Base-by-base conservation (phyloP, 345 rosid species). In the Schrenkiella parvula region DNA sequence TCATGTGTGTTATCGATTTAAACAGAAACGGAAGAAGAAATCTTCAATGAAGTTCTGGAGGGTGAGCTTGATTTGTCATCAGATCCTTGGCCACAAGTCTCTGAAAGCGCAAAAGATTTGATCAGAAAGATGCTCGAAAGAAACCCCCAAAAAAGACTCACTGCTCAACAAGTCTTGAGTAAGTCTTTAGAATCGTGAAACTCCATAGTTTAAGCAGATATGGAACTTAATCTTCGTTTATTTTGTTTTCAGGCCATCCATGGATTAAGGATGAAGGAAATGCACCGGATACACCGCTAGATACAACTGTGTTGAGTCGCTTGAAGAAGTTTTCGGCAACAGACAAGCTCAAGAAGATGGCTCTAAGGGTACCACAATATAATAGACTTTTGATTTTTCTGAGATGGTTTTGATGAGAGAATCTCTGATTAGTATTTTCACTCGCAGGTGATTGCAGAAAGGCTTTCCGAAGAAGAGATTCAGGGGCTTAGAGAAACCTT, bases 201-300 rank as follows among this genome's bases (percentile, higher is more conserved):
- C 46, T 58, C 21, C 25, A 39, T 8, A 34, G 15, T 42, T 53
- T 8, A 18, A 56, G 29, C 3, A 57, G 34, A n/a, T 38, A n/a
- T 64, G 51, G 4, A 66, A 28, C 46, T 57, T 48, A 48, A 12
- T 50, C 17, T 55, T 65, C 17, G 42, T 29, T 47, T 37, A 13
- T 12, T 43, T 19, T 52, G n/a, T n/a, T 31, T 56, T 64, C 81
- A 90, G 97, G 91, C 78, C 98, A 90, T 48, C 97, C 98, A 39
- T 93, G 98, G 98, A 74, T 90, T 70, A 86, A 73, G 42, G 87
- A 81, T 38, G 90, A 85, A 51, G 91, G 93, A 42, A 83, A 79
- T 68, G 95, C 96, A 65, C 88, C 95, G 4, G 98, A 89, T 79
- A 92, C 87, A 83, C 92, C 86, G 23, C 92, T 92, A 25, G 95